Evolutionary conservation across 805 yeast species (phyloP).

Genomic region (Nakazawaea peltata): DNA sequence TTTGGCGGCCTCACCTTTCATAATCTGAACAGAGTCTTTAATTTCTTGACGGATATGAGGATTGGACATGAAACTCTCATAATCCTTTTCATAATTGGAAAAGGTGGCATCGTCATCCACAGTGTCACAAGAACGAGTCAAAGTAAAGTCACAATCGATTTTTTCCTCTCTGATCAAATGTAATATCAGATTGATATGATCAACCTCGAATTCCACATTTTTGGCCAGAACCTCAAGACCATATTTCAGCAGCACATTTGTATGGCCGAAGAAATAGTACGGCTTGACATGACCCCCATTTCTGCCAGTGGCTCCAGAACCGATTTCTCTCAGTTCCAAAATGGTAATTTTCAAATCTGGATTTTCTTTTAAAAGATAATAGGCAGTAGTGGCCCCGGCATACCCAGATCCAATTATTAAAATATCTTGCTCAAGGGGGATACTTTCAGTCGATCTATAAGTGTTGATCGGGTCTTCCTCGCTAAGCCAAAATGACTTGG

Average conservation of each 20-base stretch:
- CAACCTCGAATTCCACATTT: constrained; percentile 26
- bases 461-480: constrained; percentile 13
- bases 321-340: constrained; percentile 32
- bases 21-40: constrained; percentile 23
- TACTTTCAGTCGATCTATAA: constrained; percentile 13
- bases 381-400: constrained; percentile 33
- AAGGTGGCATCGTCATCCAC: constrained; percentile 4
- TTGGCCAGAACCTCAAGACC: constrained; percentile 21
- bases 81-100: constrained; percentile 6
- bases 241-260: constrained; percentile 9
- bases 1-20: constrained; percentile 23
- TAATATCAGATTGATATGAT: constrained; percentile 22
- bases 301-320: constrained; percentile 36
- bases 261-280: constrained; percentile 12
- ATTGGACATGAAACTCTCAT: constrained; percentile 18
- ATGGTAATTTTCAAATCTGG: constrained; percentile 14
- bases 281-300: constrained; percentile 40
- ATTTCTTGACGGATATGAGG: constrained; percentile 20
- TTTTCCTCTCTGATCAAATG: constrained; percentile 19
- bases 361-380: constrained; percentile 23
- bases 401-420: constrained; percentile 38
- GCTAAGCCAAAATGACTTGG: constrained; percentile 17
- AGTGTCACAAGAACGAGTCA: constrained; percentile 22
- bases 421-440: constrained; percentile 31
- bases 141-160: constrained; percentile 22